Base-by-base conservation (phyloP, 1,284 basidiomycete species). In the Sphagnurus paluster region DNA sequence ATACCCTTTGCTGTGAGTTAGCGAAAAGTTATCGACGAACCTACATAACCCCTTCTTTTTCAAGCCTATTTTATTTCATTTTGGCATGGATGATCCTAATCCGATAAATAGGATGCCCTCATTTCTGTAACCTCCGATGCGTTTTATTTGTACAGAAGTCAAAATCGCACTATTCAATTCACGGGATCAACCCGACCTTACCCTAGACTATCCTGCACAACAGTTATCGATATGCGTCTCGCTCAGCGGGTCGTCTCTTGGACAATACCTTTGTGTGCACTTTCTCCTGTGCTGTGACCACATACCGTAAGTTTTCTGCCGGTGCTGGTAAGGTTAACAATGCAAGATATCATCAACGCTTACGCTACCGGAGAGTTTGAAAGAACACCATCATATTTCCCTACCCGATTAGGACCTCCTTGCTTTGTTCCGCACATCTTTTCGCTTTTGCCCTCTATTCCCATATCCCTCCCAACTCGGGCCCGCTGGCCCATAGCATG, bases 41-140 rank as follows among this genome's bases (percentile, higher is more conserved):
- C 35, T 49, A 17, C 39, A n/a, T 35, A 5, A 47, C 38, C 25
- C 37, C 23, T 38, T 87, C 83, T 33, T 65, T 88, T 60, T 88
- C 1, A 55, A 91, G 89, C 29, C 68, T 91, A 32, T 91, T 91
- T 62, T 91, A 91, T 60, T 91, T 90, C 65, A 79, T 91, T 54
- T 68, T 95, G 25, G 89, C 91, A 10, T 94, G 92, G 92, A 94
- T 95, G 92, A 93, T 95, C 55, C 75, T 95, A 59, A 94, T 95
- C 55, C 89, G 93, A 63, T 91, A 62, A 58, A 29, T 39, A 26
- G n/a, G 14, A 20, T 3, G 23, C 25, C 28, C 9, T 37, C 16
- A 35, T 33, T 40, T 26, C n/a, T 46, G 45, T 36, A 23, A 35
- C 28, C n/a, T 9, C 4, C 42, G 11, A 21, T 26, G 13, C 10